These are phyloP conservation scores for Talaromyces sp. DNA, from an alignment of 2,329 filamentous ascomycete species.

Conservation along the genomic window DNA sequence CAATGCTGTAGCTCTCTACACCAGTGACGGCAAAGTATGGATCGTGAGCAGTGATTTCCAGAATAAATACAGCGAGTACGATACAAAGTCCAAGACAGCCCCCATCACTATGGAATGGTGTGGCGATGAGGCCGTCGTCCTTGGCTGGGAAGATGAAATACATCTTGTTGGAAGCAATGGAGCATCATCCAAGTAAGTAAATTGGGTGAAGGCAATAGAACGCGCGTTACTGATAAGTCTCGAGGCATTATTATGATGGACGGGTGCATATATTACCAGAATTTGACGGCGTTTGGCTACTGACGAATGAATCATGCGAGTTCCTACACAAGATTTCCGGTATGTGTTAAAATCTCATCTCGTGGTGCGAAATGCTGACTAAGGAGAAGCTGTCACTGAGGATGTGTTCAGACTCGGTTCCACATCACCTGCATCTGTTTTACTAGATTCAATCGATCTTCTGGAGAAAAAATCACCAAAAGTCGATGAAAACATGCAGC, in stretches of 20 bases:
- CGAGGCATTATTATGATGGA: slow-evolving; percentile 81
- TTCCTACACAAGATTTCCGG: slow-evolving; percentile 90
- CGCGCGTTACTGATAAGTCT: background rate
- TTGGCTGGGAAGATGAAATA: slow-evolving; percentile 97
- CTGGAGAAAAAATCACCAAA: slow-evolving; percentile 92
- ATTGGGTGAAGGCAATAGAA: background rate
- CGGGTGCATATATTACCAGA: slow-evolving; percentile 86
- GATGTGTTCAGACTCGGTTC: slow-evolving; percentile 87
- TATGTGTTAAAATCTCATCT: slow-evolving; percentile 24
- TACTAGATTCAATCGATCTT: slow-evolving; percentile 87
- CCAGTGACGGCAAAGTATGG: slow-evolving; percentile 77
- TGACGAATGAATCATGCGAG: slow-evolving; percentile 94
- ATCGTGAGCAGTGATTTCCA: slow-evolving; percentile 96
- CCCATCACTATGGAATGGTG: slow-evolving; percentile 94
- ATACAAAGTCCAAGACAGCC: slow-evolving; percentile 77
- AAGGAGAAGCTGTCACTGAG: slow-evolving; percentile 62
- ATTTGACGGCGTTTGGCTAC: slow-evolving; percentile 79
- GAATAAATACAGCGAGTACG: slow-evolving; percentile 84
- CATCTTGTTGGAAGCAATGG: slow-evolving; percentile 86
- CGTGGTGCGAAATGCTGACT: slow-evolving; percentile 2
- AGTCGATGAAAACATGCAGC: slow-evolving; percentile 94
- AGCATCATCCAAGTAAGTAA: slow-evolving; percentile 57
- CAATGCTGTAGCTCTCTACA: slow-evolving; percentile 82
- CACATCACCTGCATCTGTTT: slow-evolving; percentile 82
- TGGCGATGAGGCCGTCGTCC: slow-evolving; percentile 84